These are phyloP conservation scores for Solanum hybrid DNA, from an alignment of 305 asterid species.

Conservation along the genomic window DNA sequence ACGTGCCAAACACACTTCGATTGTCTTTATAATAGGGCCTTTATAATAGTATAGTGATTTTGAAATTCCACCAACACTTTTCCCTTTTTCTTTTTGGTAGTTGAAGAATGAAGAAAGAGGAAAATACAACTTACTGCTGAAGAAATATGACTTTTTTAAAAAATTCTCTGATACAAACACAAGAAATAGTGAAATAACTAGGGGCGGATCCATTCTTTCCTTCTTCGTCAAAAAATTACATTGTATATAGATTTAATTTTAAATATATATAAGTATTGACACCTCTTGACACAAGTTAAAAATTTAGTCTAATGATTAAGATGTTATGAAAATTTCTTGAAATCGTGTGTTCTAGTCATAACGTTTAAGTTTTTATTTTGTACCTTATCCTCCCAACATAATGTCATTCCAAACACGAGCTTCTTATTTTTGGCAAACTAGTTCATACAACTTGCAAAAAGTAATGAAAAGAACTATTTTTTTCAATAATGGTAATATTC, in stretches of 20 bases:
- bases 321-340: fast-evolving
- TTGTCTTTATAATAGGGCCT: not conserved
- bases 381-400: not conserved
- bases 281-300: too few species aligned
- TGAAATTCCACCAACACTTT: not conserved
- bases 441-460: not conserved
- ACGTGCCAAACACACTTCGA: not conserved
- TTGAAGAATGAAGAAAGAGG: not conserved
- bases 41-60: not conserved
- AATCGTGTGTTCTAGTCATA: not conserved
- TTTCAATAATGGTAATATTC: not conserved
- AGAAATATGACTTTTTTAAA: not conserved
- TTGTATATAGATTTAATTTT: too few species aligned
- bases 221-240: fast-evolving
- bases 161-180: not conserved
- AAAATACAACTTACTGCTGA: not conserved
- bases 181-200: not conserved
- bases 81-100: not conserved
- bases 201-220: too few species aligned
- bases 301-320: too few species aligned
- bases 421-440: not conserved
- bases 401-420: not conserved
- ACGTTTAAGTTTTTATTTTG: not conserved
- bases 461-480: not conserved
- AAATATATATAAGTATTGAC: too few species aligned